Evolutionary conservation across 225 moss, liverwort and hornwort species (phyloP), one percentile per base, ranked within the genome.

Genomic region (Lunularia cruciata): DNA sequence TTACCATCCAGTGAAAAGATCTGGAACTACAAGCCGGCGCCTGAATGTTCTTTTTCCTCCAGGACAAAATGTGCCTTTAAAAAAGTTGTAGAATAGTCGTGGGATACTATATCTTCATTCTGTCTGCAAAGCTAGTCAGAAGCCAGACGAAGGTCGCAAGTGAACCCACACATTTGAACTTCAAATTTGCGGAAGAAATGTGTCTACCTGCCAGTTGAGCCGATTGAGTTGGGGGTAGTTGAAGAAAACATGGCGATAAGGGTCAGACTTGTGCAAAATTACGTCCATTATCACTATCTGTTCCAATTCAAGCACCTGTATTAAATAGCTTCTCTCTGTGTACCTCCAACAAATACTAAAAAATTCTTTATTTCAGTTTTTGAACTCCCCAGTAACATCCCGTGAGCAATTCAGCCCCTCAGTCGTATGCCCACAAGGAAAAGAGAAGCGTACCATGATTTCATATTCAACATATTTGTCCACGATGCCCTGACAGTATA

Each of bases 391-490:
- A 16, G 43, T 43, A 72, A 20, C 18, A 23, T 20, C 5, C 35
- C 42, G n/a, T 28, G 5, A 32, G 43, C 11, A 43, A n/a, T n/a
- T n/a, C n/a, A n/a, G n/a, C n/a, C n/a, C n/a, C n/a, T 43, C 43
- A 16, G 12, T 43, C 11, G 43, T 43, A 43, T 43, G 16, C 43
- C n/a, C n/a, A 2, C 16, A 43, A 2, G 3, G 43, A 43, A 6
- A 13, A 32, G 31, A 10, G 9, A 53, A 20, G 33, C 3, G 32
- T 79, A 91, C 94, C 92, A 96, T 88, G 75, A 85, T 80, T 77
- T 96, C 95, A 47, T 82, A 90, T 72, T 92, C 95, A 49, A 92
- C 92, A 59, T 96, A 92, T 77, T 90, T 88, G 62, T 96, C 95
- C 53, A 87, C 90, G 6, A 79, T 82, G 37, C 79, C 82, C 28